Evolutionary conservation across 257 asterid species (phyloP).

Genomic region (Nicotiana tabacum): DNA sequence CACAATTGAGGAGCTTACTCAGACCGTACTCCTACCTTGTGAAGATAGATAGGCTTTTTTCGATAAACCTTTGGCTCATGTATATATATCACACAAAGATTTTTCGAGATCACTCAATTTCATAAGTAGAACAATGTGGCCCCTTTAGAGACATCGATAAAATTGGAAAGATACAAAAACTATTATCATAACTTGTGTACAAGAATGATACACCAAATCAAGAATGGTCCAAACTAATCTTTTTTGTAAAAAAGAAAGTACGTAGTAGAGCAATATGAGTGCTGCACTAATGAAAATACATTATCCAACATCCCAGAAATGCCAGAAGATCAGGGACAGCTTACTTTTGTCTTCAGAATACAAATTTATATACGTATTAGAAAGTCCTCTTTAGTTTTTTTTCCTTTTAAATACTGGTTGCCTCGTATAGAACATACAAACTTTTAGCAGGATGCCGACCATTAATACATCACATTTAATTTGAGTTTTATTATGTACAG

Average conservation of each 20-base stretch:
- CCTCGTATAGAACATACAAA: not conserved
- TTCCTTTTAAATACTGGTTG: not conserved
- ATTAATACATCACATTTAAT: not conserved
- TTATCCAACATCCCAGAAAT: not conserved
- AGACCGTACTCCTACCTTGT: no score
- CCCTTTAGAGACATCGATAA: not conserved
- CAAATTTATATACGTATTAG: not conserved
- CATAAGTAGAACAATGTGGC: not conserved
- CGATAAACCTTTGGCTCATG: no score
- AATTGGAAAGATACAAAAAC: not conserved
- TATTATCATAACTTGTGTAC: not conserved
- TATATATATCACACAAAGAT: not conserved
- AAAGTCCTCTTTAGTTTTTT: not conserved
- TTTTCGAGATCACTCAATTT: not conserved
- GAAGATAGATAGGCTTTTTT: no score
- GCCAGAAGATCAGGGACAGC: not conserved
- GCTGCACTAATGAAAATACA: not conserved
- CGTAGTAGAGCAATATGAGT: not conserved
- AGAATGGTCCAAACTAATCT: not conserved
- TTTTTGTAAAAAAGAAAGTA: not conserved
- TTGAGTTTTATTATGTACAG: constrained; percentile 34
- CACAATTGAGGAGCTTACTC: no score
- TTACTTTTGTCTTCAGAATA: not conserved
- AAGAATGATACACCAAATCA: not conserved
- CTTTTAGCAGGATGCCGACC: not conserved